A percentile compares a stretch with the other conserved stretches of the same genome.
Evolutionary conservation across 2,329 filamentous ascomycete species (phyloP).

Genomic region (Xylariales sp.): DNA sequence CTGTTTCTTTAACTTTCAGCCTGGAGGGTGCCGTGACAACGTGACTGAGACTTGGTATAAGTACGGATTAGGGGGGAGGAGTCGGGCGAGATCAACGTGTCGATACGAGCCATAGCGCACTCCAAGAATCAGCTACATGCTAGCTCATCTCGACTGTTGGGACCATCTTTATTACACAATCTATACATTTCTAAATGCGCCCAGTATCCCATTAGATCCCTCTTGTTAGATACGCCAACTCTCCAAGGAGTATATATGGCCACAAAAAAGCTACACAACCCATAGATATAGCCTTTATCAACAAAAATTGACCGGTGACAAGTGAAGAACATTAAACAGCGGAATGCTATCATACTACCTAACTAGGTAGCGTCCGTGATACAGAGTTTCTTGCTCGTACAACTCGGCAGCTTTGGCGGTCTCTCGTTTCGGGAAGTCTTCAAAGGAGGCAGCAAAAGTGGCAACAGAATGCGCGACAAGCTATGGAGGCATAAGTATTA

Average conservation of each 20-base stretch:
- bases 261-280: neutral
- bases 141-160: neutral
- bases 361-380: conserved; percentile 61
- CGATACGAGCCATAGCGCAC: neutral
- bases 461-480: conserved; percentile 79
- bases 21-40: too few species aligned
- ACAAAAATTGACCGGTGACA: neutral
- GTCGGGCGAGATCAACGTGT: neutral
- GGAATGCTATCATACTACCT: conserved; percentile 51
- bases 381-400: conserved; percentile 57
- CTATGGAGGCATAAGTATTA: conserved; percentile 47
- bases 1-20: too few species aligned
- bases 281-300: neutral
- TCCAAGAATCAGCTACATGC: neutral
- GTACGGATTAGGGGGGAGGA: too few species aligned
- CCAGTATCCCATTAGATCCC: conserved; percentile 1
- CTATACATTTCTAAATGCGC: conserved; percentile 12
- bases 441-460: conserved; percentile 73
- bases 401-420: conserved; percentile 41
- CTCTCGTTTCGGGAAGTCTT: conserved; percentile 70
- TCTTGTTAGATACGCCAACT: neutral
- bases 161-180: neutral
- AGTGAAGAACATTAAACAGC: neutral
- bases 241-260: neutral
- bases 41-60: too few species aligned